Base-by-base conservation (phyloP, 2,329 filamentous ascomycete species). In the Cryphonectria japonica region DNA sequence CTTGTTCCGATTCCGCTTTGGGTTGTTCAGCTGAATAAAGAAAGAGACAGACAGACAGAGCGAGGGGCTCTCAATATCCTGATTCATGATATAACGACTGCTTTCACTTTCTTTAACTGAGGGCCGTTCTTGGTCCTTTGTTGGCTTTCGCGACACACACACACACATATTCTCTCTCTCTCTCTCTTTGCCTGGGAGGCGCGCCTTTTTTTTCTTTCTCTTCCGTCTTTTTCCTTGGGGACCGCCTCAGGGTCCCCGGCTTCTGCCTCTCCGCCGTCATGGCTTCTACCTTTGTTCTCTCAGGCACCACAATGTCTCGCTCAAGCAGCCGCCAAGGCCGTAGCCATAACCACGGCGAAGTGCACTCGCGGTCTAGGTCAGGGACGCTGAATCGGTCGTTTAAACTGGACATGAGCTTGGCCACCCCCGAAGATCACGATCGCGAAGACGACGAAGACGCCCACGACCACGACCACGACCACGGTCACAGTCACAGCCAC, bases 261-360 rank as follows among this genome's bases (percentile, higher is more conserved):
- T 66, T 26, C 52, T 60, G 46, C 59, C 46, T 57, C 60, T 19
- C 61, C 46, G 43, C 68, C 63, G 79, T 71, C 70, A 87, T 87
- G 84, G 82, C 85, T 72, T 85, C 86, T 52, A 84, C 87, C 32
- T 89, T 87, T 76, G 81, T 83, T 67, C 78, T 89, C 69, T 87
- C 87, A n/a, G 83, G 85, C 50, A 82, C 85, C 50, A 81, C 85
- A 54, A 78, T 87, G 62, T 83, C 84, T 67, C 85, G 85, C 74
- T 83, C 82, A 70, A 83, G 86, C 74, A 80, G 83, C 68, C 82
- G 82, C 71, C 78, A 78, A 59, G 75, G 72, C 32, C 75, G 78
- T 32, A 76, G 74, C 41, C 77, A 50, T 7, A 16, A 78, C 74
- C 43, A 78, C 74, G 63, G 63, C 63, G 63, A 65, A 22, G 78